Percentiles rank a stretch among this genome's conserved stretches.
phyloP scores from a whole-genome alignment of 441 rosid species.

The Jatropha multifida region DNA sequence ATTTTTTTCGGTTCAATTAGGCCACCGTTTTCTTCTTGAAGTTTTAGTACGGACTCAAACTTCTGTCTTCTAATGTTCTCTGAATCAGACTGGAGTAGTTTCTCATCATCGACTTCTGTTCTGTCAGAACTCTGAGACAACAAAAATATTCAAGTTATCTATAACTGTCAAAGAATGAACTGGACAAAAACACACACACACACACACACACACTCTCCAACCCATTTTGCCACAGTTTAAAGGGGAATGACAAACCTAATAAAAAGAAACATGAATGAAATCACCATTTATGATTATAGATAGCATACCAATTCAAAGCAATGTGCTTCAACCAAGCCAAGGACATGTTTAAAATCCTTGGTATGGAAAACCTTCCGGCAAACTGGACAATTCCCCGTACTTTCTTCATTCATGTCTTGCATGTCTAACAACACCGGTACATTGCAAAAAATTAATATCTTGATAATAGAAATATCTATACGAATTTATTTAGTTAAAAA shows the following conservation, averaged over 20 bases:
- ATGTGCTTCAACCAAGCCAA: constrained; percentile 57
- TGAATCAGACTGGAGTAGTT: constrained; percentile 44
- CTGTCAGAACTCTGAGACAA: constrained; percentile 34
- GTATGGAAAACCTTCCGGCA: constrained; percentile 71
- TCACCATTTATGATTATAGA: not conserved
- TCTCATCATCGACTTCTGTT: constrained; percentile 28
- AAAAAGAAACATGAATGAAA: too few species aligned
- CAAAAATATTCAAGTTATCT: not conserved
- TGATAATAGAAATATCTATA: not conserved
- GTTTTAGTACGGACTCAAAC: constrained; percentile 54
- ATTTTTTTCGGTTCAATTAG: constrained; percentile 60
- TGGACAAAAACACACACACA: not conserved
- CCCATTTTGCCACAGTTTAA: too few species aligned
- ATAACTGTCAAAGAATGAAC: not conserved
- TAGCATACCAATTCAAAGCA: constrained; percentile 47
- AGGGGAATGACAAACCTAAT: too few species aligned
- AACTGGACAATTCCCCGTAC: constrained; percentile 72
- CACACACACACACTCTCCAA: too few species aligned
- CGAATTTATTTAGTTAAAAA: too few species aligned
- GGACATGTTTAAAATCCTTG: constrained; percentile 77
- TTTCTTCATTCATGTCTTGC: constrained; percentile 36
- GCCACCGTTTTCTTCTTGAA: constrained; percentile 65
- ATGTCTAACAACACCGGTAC: constrained; percentile 27
- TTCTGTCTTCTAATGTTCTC: constrained; percentile 65
- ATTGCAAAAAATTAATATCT: constrained; percentile 1